Percentiles rank a stretch among this genome's conserved stretches.
Evolutionary conservation across 768 basidiomycete species (phyloP).

Genomic region (Hemileccinum impolitum): DNA sequence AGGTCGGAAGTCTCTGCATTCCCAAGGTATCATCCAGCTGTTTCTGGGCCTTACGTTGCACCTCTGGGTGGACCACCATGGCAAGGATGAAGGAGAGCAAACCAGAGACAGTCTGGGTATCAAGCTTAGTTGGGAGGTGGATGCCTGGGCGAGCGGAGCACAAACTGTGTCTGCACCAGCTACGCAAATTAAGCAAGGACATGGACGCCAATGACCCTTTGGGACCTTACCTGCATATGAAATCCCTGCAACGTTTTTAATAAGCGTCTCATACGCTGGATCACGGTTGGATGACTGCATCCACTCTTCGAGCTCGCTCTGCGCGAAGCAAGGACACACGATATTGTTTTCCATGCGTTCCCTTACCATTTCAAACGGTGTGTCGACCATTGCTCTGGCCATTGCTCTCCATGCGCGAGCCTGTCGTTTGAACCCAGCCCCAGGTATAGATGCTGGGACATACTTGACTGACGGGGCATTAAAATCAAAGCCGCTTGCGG

Average conservation of each 20-base stretch:
- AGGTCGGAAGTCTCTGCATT: slow-evolving; percentile 42
- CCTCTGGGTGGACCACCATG: slow-evolving; percentile 51
- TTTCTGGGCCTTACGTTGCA: slow-evolving; percentile 45
- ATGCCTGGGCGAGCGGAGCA: slow-evolving; percentile 22
- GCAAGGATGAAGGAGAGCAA: slow-evolving; percentile 50
- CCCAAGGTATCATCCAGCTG: slow-evolving; percentile 51
- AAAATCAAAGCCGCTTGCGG: background rate
- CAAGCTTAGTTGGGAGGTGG: slow-evolving; percentile 11
- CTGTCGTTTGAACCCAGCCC: slow-evolving; percentile 45
- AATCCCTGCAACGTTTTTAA: slow-evolving; percentile 50
- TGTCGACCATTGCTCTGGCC: slow-evolving; percentile 30
- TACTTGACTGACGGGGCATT: slow-evolving; percentile 35
- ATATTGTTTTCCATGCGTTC: slow-evolving; percentile 39
- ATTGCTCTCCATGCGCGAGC: slow-evolving; percentile 40
- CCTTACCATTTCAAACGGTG: slow-evolving; percentile 43
- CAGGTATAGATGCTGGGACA: slow-evolving; percentile 50
- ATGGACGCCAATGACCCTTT: background rate
- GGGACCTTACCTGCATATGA: slow-evolving; percentile 43
- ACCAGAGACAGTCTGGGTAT: slow-evolving; percentile 45
- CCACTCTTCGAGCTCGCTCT: slow-evolving; percentile 37
- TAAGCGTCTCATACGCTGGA: slow-evolving; percentile 40
- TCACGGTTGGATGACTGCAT: slow-evolving; percentile 14
- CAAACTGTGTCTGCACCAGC: slow-evolving; percentile 27
- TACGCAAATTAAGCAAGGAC: slow-evolving; percentile 9
- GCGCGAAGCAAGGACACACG: slow-evolving; percentile 43